phyloP scores from a whole-genome alignment of 441 rosid species.

The Populus hybrid region DNA sequence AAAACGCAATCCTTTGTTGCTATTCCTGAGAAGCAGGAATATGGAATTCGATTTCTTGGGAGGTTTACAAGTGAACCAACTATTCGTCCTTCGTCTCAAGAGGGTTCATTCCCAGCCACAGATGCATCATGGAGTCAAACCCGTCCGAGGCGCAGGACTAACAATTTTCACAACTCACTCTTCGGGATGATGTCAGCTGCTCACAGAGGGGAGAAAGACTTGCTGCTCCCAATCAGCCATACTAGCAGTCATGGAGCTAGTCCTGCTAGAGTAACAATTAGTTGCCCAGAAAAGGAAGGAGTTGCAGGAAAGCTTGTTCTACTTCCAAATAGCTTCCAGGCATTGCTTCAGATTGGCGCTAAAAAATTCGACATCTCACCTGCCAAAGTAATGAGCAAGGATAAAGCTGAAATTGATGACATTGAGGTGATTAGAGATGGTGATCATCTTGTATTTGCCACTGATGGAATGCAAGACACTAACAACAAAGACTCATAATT shows the following conservation, averaged over 20 bases:
- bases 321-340: conserved; percentile 52
- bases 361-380: conserved; percentile 48
- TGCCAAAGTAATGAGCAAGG: conserved; percentile 46
- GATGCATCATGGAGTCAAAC: conserved; percentile 41
- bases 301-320: conserved; percentile 44
- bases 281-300: conserved; percentile 50
- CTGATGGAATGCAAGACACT: conserved; percentile 9
- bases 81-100: conserved; percentile 35
- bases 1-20: conserved; percentile 29
- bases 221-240: conserved; percentile 22
- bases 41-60: conserved; percentile 38
- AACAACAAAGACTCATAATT: neutral
- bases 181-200: conserved; percentile 65
- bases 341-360: conserved; percentile 48
- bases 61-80: conserved; percentile 53
- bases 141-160: conserved; percentile 48
- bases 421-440: conserved; percentile 68
- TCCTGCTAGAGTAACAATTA: conserved; percentile 48
- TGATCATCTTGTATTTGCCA: conserved; percentile 52
- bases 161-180: conserved; percentile 58
- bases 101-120: conserved; percentile 16
- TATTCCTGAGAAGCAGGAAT: conserved; percentile 38
- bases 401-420: conserved; percentile 60
- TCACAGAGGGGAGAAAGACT: conserved; percentile 37
- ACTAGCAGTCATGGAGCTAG: neutral